Percentiles rank a stretch among this genome's conserved stretches.
These are phyloP conservation scores for Circinella umbellata DNA, from an alignment of 371 early-diverging fungal species.

Conservation along the genomic window DNA sequence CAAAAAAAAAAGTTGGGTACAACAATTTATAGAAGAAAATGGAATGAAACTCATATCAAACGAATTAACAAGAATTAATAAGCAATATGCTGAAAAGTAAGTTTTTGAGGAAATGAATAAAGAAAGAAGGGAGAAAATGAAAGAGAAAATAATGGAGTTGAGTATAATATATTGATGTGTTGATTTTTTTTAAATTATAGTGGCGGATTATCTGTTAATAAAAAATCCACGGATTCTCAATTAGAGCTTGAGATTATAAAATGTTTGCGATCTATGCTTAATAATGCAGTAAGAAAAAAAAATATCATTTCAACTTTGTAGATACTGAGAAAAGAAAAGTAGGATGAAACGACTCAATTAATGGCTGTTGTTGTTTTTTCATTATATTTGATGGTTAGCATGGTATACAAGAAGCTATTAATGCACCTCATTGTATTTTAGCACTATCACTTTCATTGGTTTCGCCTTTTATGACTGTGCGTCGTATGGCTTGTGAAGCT, in stretches of 20 bases:
- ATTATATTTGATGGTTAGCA: conserved; percentile 16
- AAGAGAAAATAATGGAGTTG: neutral
- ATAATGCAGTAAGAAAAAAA: conserved; percentile 50
- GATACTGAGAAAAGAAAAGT: too few species aligned
- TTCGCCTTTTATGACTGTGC: conserved; percentile 70
- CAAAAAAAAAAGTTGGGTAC: conserved; percentile 44
- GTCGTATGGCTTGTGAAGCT: conserved; percentile 79
- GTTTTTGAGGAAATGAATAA: neutral
- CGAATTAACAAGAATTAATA: conserved; percentile 59
- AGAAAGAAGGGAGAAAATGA: too few species aligned
- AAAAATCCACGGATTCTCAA: conserved; percentile 45
- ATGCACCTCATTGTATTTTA: conserved; percentile 59
- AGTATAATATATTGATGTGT: neutral
- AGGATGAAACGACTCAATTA: too few species aligned
- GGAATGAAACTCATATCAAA: conserved; percentile 71
- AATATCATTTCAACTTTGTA: too few species aligned
- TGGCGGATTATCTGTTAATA: neutral
- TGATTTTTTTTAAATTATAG: neutral
- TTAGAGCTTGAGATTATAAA: conserved; percentile 77
- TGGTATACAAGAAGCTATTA: conserved; percentile 33
- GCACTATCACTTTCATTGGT: conserved; percentile 74
- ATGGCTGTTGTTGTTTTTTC: too few species aligned
- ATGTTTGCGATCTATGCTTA: conserved; percentile 71
- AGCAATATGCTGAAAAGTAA: conserved; percentile 41
- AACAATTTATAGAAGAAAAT: conserved; percentile 70